Evolutionary conservation across 2,329 filamentous ascomycete genomes (phyloP).

Genomic region (Colletotrichum salicis): DNA sequence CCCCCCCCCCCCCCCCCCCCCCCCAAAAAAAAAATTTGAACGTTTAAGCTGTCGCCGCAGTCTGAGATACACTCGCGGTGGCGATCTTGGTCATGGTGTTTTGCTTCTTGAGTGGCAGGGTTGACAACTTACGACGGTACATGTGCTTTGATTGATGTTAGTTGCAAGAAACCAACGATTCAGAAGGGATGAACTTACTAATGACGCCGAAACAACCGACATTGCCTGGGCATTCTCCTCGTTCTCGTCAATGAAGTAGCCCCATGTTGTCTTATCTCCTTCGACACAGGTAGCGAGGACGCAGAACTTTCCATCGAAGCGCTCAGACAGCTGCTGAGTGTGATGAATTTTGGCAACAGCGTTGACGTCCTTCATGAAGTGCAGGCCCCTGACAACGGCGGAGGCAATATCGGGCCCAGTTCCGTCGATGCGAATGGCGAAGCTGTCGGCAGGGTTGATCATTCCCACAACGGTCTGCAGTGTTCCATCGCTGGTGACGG

Average conservation of each 20-base stretch:
- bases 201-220: conserved; percentile 12
- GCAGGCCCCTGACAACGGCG: conserved; percentile 13
- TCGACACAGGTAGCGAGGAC: conserved; percentile 8
- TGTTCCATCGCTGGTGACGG: not conserved
- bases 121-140: not conserved
- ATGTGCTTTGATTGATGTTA: not conserved
- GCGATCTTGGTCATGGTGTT: not conserved
- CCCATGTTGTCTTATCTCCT: not conserved
- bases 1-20: no score
- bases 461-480: conserved; percentile 1
- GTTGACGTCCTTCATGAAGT: conserved; percentile 14
- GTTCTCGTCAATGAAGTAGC: conserved; percentile 6
- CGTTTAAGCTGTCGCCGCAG: not conserved
- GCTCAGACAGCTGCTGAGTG: not conserved
- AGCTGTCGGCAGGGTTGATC: not conserved
- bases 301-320: not conserved
- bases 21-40: no score
- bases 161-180: not conserved
- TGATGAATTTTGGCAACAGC: not conserved
- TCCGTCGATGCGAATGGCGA: conserved; percentile 2
- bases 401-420: not conserved
- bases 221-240: not conserved
- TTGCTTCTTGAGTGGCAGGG: not conserved
- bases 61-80: not conserved
- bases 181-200: not conserved